Conservation (phyloP, 257 asterid genomes). For the Capsicum baccatum region DNA sequence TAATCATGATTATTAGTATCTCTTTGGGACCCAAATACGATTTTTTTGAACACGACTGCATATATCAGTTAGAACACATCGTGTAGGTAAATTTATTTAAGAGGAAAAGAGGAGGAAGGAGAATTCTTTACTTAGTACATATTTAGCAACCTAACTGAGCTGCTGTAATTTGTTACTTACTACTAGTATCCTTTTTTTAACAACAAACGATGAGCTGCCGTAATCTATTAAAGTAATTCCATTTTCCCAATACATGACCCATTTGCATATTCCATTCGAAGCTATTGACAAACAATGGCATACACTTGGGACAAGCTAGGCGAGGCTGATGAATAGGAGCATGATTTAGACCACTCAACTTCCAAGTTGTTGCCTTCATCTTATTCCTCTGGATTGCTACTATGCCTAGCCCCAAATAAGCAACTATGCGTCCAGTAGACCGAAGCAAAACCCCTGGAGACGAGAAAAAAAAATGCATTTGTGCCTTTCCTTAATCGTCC, state of each 20-base stretch:
- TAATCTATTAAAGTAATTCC: neutral
- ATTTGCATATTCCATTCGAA: neutral
- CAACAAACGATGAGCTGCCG: neutral
- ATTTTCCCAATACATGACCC: neutral
- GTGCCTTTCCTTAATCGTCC: neutral
- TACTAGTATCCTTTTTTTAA: neutral
- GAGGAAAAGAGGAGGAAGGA: too few species aligned
- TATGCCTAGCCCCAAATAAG: neutral
- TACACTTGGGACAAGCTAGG: neutral
- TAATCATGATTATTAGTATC: too few species aligned
- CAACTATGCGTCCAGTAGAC: neutral
- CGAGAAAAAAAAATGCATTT: neutral
- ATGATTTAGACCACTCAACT: neutral
- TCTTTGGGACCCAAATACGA: too few species aligned
- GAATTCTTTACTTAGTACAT: neutral
- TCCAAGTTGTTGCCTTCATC: neutral
- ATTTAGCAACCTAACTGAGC: neutral
- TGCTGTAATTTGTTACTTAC: conserved; percentile 6
- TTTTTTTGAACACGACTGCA: too few species aligned
- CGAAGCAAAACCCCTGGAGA: neutral
- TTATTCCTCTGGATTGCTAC: neutral
- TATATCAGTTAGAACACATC: too few species aligned
- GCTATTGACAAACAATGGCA: neutral
- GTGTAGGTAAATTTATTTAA: too few species aligned
- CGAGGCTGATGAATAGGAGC: neutral